These are phyloP conservation scores for Candida maesae DNA, from an alignment of 805 yeast species.

Conservation along the genomic window DNA sequence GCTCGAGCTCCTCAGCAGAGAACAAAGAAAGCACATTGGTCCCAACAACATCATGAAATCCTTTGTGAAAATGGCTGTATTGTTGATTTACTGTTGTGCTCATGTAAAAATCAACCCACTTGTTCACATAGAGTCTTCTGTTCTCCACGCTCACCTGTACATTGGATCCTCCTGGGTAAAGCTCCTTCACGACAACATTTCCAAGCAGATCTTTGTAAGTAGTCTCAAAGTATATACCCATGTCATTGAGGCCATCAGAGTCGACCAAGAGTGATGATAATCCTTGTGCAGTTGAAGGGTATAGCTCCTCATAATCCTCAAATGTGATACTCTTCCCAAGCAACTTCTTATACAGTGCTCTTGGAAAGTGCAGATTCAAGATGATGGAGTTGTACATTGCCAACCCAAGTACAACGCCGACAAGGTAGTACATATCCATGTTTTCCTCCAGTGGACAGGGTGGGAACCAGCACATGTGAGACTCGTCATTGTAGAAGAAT, in stretches of 20 bases:
- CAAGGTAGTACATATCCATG: constrained; percentile 60
- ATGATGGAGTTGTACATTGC: constrained; percentile 91
- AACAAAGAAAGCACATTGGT: constrained; percentile 79
- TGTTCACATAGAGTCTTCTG: constrained; percentile 54
- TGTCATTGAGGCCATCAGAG: constrained; percentile 41
- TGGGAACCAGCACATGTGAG: constrained; percentile 74
- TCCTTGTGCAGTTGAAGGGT: constrained; percentile 61
- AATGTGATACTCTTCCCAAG: constrained; percentile 50
- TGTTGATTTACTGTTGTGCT: constrained; percentile 49
- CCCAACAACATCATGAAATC: constrained; percentile 74
- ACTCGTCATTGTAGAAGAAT: constrained; percentile 63
- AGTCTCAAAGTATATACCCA: constrained; percentile 62
- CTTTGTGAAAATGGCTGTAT: constrained; percentile 57
- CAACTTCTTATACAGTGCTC: constrained; percentile 70
- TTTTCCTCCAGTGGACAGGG: constrained; percentile 39
- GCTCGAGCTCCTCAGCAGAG: constrained; percentile 76
- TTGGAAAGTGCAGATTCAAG: constrained; percentile 74
- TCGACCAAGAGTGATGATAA: constrained; percentile 44
- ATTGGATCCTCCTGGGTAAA: constrained; percentile 56
- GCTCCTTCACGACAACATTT: constrained; percentile 39
- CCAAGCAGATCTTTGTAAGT: constrained; percentile 47
- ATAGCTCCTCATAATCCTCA: constrained; percentile 63
- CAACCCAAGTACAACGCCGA: constrained; percentile 84
- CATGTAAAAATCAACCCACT: constrained; percentile 59
- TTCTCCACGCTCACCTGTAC: constrained; percentile 57